phyloP scores from a whole-genome alignment of 306 rosid species.

The Rubus idaeus region DNA sequence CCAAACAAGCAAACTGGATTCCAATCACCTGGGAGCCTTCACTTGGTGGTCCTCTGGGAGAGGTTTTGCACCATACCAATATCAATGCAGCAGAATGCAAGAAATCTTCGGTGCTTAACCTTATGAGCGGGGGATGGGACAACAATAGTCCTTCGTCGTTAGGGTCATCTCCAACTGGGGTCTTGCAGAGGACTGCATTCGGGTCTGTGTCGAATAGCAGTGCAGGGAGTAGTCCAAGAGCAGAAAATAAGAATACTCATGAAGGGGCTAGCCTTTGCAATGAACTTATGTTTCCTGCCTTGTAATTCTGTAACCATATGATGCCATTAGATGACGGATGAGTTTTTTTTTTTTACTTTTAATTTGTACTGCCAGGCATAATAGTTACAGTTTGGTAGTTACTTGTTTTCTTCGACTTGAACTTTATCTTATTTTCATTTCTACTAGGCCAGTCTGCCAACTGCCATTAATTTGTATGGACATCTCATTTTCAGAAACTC shows the following conservation, averaged over 20 bases:
- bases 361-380: background rate
- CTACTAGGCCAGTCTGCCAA: background rate
- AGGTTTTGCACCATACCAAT: slow-evolving; percentile 64
- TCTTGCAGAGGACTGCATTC: slow-evolving; percentile 68
- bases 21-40: slow-evolving; percentile 84
- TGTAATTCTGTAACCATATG: slow-evolving; percentile 16
- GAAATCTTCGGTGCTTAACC: slow-evolving; percentile 66
- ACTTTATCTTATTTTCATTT: background rate
- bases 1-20: slow-evolving; percentile 63
- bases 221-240: slow-evolving; percentile 88
- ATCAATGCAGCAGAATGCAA: slow-evolving; percentile 37
- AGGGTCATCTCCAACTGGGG: slow-evolving; percentile 90
- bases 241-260: slow-evolving; percentile 53
- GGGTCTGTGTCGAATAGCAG: slow-evolving; percentile 88
- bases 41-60: slow-evolving; percentile 92
- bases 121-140: slow-evolving; percentile 79
- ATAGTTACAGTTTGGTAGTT: background rate
- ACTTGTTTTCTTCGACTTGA: background rate
- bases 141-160: slow-evolving; percentile 53
- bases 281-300: slow-evolving; percentile 50
- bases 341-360: background rate
- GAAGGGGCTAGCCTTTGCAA: slow-evolving; percentile 72
- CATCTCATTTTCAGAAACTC: background rate
- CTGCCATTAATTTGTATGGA: background rate
- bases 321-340: background rate